Evolutionary conservation across 2,329 filamentous ascomycete genomes (phyloP).

Genomic region (Emmonsia crescens): DNA sequence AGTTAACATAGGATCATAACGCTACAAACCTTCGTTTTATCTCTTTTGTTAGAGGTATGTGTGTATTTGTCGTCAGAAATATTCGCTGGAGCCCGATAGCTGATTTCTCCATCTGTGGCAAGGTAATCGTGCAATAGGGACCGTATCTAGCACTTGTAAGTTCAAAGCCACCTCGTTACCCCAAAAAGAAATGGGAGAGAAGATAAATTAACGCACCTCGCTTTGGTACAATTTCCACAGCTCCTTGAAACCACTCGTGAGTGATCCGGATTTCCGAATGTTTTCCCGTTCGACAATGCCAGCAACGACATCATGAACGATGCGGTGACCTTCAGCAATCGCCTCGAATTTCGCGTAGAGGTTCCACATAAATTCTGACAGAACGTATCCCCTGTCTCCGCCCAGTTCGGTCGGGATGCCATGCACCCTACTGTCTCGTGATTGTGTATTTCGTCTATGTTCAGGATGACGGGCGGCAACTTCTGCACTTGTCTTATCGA

Average conservation of each 20-base stretch:
- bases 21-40: constrained; percentile 37
- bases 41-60: constrained; percentile 38
- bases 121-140: constrained; percentile 92
- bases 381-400: constrained; percentile 68
- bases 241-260: constrained; percentile 87
- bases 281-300: constrained; percentile 77
- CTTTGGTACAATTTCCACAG: constrained; percentile 97
- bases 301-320: constrained; percentile 84
- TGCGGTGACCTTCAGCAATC: constrained; percentile 87
- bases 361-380: constrained; percentile 84
- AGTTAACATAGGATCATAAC: neutral
- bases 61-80: constrained; percentile 41
- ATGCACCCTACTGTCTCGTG: constrained; percentile 37
- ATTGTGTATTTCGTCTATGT: constrained; percentile 46
- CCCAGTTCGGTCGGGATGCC: constrained; percentile 60
- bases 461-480: constrained; percentile 89
- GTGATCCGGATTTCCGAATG: constrained; percentile 47
- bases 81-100: constrained; percentile 43
- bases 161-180: neutral
- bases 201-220: constrained; percentile 41
- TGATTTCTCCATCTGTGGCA: constrained; percentile 73
- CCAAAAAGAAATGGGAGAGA: neutral
- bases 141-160: constrained; percentile 47
- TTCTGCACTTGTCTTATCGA: constrained; percentile 90
- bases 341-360: constrained; percentile 95